A percentile compares a stretch with the other conserved stretches of the same genome.
Conservation (phyloP, 768 basidiomycete species). For the Russula brevipes region DNA sequence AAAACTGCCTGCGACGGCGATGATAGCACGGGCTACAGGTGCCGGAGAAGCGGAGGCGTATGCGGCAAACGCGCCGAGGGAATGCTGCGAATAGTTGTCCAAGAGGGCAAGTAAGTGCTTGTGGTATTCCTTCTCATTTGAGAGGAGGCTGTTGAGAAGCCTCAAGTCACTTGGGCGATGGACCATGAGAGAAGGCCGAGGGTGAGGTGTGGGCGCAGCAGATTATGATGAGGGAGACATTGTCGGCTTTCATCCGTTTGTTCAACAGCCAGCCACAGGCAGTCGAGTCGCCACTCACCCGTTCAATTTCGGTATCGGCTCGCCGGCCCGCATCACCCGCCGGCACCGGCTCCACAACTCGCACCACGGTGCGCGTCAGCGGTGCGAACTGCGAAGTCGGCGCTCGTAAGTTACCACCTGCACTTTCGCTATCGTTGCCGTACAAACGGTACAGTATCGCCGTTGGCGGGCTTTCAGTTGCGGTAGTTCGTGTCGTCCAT, state of each 20-base stretch:
- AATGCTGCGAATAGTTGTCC: constrained; percentile 48
- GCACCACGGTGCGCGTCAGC: no score
- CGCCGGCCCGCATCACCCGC: no score
- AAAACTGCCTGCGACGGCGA: constrained; percentile 51
- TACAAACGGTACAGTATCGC: background rate
- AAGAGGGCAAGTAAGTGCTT: constrained; percentile 56
- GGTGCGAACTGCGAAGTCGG: no score
- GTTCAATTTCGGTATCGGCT: no score
- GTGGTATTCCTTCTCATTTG: constrained; percentile 66
- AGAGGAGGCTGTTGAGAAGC: constrained; percentile 60
- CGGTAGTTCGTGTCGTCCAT: background rate
- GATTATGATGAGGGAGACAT: background rate
- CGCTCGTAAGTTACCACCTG: no score
- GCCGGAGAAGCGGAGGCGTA: constrained; percentile 66
- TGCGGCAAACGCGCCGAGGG: constrained; percentile 61
- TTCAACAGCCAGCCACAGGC: no score
- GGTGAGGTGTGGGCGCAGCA: background rate
- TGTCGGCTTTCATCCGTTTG: no score
- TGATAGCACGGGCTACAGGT: constrained; percentile 46
- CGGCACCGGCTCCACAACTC: no score
- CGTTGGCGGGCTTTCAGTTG: background rate
- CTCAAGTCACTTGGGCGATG: constrained; percentile 71
- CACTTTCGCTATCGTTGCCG: no score
- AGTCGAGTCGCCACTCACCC: no score
- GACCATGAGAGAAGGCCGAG: constrained; percentile 44